phyloP scores from a whole-genome alignment of 441 rosid genomes.

The Croton laevigatus region DNA sequence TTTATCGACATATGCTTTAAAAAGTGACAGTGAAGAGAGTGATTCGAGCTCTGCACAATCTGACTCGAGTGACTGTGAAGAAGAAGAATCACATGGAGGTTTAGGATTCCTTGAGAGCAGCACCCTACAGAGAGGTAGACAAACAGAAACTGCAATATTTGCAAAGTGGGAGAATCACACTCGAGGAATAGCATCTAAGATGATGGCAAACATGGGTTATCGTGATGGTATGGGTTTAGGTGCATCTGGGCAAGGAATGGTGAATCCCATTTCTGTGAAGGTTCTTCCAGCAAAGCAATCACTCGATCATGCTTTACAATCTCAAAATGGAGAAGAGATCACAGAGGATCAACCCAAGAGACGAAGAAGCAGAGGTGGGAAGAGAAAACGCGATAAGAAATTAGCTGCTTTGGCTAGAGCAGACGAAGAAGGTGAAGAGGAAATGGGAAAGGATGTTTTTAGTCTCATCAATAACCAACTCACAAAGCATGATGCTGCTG shows the following conservation, averaged over 20 bases:
- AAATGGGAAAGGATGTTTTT: conserved; percentile 71
- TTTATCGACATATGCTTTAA: conserved; percentile 56
- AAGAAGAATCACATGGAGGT: conserved; percentile 63
- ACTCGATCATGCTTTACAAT: conserved; percentile 67
- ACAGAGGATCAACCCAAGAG: conserved; percentile 48
- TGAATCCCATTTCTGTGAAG: conserved; percentile 73
- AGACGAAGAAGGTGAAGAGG: conserved; percentile 50
- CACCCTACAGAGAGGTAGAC: conserved; percentile 57
- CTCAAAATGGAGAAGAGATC: conserved; percentile 40
- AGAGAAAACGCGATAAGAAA: conserved; percentile 79
- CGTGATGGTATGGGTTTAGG: conserved; percentile 97
- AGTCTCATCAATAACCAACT: conserved; percentile 77
- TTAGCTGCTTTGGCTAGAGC: conserved; percentile 64
- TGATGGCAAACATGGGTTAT: conserved; percentile 98
- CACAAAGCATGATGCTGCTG: conserved; percentile 38
- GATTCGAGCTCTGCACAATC: conserved; percentile 53
- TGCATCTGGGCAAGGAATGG: conserved; percentile 77
- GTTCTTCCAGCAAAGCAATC: conserved; percentile 84
- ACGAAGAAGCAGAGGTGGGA: conserved; percentile 88
- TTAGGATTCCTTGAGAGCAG: conserved; percentile 66
- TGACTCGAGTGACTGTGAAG: conserved; percentile 60
- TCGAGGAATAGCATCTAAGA: conserved; percentile 89
- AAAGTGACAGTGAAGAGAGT: conserved; percentile 60
- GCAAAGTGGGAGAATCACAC: conserved; percentile 99
- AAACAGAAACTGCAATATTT: conserved; percentile 72